Conservation (phyloP, 495 filamentous ascomycete genomes). For the Trichoderma virens region DNA sequence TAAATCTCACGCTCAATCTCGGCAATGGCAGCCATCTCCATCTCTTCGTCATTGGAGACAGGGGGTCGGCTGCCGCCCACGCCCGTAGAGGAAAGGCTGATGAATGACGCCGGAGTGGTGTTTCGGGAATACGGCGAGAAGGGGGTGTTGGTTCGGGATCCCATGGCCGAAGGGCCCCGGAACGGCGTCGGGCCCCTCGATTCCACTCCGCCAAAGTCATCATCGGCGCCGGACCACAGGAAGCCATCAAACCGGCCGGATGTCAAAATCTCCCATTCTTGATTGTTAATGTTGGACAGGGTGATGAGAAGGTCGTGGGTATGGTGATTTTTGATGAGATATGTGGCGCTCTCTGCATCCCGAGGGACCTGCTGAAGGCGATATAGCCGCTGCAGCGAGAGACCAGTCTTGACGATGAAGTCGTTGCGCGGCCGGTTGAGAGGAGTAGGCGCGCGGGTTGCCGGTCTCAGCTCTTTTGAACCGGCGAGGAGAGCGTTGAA, state of each 20-base stretch:
- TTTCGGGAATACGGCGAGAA: conserved; percentile 28
- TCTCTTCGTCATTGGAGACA: conserved; percentile 88
- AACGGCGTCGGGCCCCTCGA: conserved; percentile 48
- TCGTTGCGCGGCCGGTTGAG: conserved; percentile 48
- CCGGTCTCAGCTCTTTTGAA: conserved; percentile 48
- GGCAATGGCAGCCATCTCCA: conserved; percentile 79
- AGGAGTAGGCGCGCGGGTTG: conserved; percentile 47
- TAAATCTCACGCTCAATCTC: conserved; percentile 93
- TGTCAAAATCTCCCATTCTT: conserved; percentile 93
- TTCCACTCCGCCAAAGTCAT: conserved; percentile 26
- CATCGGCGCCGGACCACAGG: conserved; percentile 86
- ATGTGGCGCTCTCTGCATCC: conserved; percentile 80
- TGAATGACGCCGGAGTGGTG: conserved; percentile 35
- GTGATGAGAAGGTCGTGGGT: conserved; percentile 84
- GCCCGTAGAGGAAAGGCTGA: conserved; percentile 33
- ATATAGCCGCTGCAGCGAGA: conserved; percentile 79
- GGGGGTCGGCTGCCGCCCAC: conserved; percentile 29
- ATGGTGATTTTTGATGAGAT: conserved; percentile 72
- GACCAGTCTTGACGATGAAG: conserved; percentile 59
- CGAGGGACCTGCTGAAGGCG: conserved; percentile 62
- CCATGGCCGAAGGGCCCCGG: conserved; percentile 22
- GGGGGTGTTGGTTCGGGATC: conserved; percentile 31
- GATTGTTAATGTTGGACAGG: conserved; percentile 72
- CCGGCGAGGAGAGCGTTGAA: conserved; percentile 75
- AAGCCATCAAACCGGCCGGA: conserved; percentile 97